phyloP scores from a whole-genome alignment of 495 filamentous ascomycete genomes.

The Hyaloscypha hepaticicola region DNA sequence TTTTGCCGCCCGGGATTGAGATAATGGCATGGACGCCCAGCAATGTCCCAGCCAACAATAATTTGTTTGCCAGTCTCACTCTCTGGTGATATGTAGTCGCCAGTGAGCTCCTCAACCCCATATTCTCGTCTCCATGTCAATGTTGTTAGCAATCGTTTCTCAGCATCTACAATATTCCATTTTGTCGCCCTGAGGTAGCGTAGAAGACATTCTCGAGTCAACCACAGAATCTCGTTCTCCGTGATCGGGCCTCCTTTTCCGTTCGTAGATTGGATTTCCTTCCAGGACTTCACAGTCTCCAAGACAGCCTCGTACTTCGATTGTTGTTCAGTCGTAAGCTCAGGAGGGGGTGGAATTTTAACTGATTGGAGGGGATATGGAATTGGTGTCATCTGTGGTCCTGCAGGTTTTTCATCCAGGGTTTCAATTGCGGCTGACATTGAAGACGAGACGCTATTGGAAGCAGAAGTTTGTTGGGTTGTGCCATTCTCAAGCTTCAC shows the following conservation, averaged over 20 bases:
- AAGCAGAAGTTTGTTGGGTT: not conserved
- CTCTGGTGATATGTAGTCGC: conserved; percentile 83
- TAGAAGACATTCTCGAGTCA: conserved; percentile 87
- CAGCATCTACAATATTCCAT: conserved; percentile 76
- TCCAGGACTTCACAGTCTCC: conserved; percentile 64
- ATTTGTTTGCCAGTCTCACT: conserved; percentile 97
- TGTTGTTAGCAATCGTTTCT: conserved; percentile 73
- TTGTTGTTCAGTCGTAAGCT: conserved; percentile 74
- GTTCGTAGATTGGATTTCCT: conserved; percentile 61
- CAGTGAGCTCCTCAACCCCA: conserved; percentile 67
- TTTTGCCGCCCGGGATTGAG: conserved; percentile 88
- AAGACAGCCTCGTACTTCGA: conserved; percentile 78
- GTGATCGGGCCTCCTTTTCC: conserved; percentile 64
- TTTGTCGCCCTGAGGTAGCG: conserved; percentile 93
- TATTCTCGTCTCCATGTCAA: conserved; percentile 90
- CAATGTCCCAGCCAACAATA: conserved; percentile 81
- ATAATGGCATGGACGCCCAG: conserved; percentile 82
- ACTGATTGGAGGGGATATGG: conserved; percentile 53
- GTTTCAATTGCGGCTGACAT: conserved; percentile 31
- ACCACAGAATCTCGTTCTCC: conserved; percentile 81
- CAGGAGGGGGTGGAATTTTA: conserved; percentile 48
- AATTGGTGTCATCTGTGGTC: conserved; percentile 69
- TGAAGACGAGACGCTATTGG: not conserved
- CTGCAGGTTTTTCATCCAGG: conserved; percentile 41
- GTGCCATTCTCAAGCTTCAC: conserved; percentile 11